Evolutionary conservation across 129 eudicot species (phyloP).

Genomic region (Flaveria linearis): DNA sequence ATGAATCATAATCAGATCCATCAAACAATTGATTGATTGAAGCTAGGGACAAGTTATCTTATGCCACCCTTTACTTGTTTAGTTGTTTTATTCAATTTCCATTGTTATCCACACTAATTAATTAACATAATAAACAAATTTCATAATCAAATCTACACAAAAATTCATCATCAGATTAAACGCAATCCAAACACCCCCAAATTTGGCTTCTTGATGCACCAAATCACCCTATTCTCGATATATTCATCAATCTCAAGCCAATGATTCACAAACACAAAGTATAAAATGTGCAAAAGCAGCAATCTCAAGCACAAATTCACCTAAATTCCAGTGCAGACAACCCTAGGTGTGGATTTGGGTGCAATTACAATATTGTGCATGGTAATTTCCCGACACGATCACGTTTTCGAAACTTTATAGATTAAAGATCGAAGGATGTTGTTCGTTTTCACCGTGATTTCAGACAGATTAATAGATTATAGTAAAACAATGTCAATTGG

Average conservation of each 20-base stretch:
- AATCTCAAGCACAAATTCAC: constrained; percentile 24
- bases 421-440: neutral
- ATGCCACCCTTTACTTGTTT: too few relatives aligned
- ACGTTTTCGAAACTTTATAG: constrained; percentile 16
- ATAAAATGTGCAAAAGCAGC: constrained; percentile 31
- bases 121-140: too few relatives aligned
- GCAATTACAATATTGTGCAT: constrained; percentile 6
- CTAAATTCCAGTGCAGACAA: constrained; percentile 21
- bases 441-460: neutral
- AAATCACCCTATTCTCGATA: neutral
- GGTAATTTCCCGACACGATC: constrained; percentile 14
- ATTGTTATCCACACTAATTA: too few relatives aligned
- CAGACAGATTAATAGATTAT: neutral
- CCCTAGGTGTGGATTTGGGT: constrained; percentile 20
- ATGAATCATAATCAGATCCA: too few relatives aligned
- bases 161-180: neutral
- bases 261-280: constrained; percentile 27
- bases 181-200: too few relatives aligned
- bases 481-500: neutral
- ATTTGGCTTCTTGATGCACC: neutral
- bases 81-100: too few relatives aligned
- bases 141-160: neutral
- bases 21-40: too few relatives aligned
- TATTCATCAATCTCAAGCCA: constrained; percentile 35
- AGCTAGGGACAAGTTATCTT: too few relatives aligned